Evolutionary conservation across 495 filamentous ascomycete species (phyloP).

Genomic region (Penicillium simplicissimum): DNA sequence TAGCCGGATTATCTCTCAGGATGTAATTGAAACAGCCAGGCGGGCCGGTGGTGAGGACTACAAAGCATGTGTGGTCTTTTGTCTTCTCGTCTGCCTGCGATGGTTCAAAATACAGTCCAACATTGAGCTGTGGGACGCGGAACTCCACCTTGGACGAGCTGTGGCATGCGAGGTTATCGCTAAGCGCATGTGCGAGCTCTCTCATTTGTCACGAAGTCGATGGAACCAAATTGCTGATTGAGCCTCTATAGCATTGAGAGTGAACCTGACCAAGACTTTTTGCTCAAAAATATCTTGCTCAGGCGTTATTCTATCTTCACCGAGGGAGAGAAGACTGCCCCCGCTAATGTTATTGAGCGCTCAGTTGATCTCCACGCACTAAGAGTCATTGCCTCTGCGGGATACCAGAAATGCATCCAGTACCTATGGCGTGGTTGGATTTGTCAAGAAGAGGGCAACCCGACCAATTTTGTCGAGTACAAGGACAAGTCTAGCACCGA

Average conservation of each 20-base stretch:
- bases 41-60: conserved; percentile 78
- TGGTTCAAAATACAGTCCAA: conserved; percentile 87
- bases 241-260: conserved; percentile 64
- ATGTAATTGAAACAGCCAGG: conserved; percentile 75
- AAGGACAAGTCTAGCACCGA: conserved; percentile 68
- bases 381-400: conserved; percentile 79
- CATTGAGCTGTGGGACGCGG: conserved; percentile 87
- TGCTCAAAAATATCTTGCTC: conserved; percentile 80
- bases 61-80: conserved; percentile 77
- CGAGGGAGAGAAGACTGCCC: conserved; percentile 67
- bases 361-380: conserved; percentile 92
- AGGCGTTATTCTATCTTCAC: conserved; percentile 84
- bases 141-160: conserved; percentile 75
- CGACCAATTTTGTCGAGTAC: conserved; percentile 82
- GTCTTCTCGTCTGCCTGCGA: conserved; percentile 80
- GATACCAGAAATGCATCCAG: conserved; percentile 92
- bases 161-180: conserved; percentile 91
- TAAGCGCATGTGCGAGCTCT: conserved; percentile 66
- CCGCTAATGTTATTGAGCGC: conserved; percentile 85
- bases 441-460: conserved; percentile 89
- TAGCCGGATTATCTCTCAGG: conserved; percentile 76
- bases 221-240: conserved; percentile 9
- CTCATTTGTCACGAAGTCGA: not conserved
- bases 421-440: conserved; percentile 96
- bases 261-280: conserved; percentile 72